Evolutionary conservation across 306 rosid genomes (phyloP), one percentile per base, ranked within the genome.

Genomic region (Calophaca sinica): DNA sequence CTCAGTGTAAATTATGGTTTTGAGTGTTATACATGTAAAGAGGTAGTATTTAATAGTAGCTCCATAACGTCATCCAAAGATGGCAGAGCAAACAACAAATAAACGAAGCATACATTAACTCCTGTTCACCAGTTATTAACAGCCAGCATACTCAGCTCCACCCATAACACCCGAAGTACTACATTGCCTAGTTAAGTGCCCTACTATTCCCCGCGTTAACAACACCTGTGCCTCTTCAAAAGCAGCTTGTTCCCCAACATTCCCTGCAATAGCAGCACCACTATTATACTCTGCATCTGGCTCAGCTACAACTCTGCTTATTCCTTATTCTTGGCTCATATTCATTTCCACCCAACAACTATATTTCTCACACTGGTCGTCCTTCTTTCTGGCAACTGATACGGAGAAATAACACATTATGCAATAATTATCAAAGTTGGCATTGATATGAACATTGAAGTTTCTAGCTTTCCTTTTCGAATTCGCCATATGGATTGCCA

Each of bases 251-350:
- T 61, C 57, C 81, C 77, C 58, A 78, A 51, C 72, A 62, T 70
- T 71, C 82, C 68, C 66, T 52, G 50, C 66, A 78, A 50, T 50
- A 38, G 38, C 68, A 48, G 70, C 46, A 70, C 81, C 62, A 45
- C 62, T 57, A 36, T 39, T 20, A 54, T 64, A 54, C 68, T 41
- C 70, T 59, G 57, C 53, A 50, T 61, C 29, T 41, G 26, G 54
- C 15, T 2, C 36, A 52, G 55, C 46, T 51, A 76, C 35, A 35
- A 20, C 38, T 11, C n/a, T 53, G 0, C 7, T 31, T 54, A 63
- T 63, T 75, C 54, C 72, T 42, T 44, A n/a, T 3, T 42, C 66
- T 54, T 75, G 46, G 8, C 6, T 50, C 11, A 26, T 4, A 10
- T 62, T 36, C 62, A 75, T 51, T 38, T 70, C 13, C 1, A 32